Conservation (phyloP, 2,329 filamentous ascomycete species). For the Septoria linicola region DNA sequence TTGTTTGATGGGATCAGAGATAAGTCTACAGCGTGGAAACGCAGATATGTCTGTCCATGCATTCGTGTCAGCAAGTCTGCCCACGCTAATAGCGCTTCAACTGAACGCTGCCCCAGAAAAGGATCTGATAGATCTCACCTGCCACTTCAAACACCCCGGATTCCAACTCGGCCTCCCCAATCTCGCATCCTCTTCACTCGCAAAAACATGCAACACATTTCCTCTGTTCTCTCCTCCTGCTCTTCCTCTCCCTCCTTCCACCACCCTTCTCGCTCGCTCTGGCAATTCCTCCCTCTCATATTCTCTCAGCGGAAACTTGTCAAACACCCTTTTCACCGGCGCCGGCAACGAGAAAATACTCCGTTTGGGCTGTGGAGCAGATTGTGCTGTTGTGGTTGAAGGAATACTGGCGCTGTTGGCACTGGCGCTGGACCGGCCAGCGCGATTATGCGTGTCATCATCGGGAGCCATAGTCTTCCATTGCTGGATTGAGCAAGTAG, state of each 20-base stretch:
- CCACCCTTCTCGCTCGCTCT: conserved; percentile 53
- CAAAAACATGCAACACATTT: conserved; percentile 74
- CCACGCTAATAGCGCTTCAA: too few species aligned
- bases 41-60: conserved; percentile 74
- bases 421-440: conserved; percentile 23
- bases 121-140: conserved; percentile 58
- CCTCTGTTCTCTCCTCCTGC: too few species aligned
- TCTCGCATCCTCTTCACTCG: conserved; percentile 60
- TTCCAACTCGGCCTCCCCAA: conserved; percentile 75
- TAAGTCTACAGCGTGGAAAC: conserved; percentile 69
- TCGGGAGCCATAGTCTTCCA: conserved; percentile 5
- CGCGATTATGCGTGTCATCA: background rate
- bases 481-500: background rate
- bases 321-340: conserved; percentile 79
- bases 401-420: conserved; percentile 10
- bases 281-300: conserved; percentile 76
- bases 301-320: conserved; percentile 73
- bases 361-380: background rate
- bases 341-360: conserved; percentile 60
- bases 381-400: conserved; percentile 3
- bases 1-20: conserved; percentile 73
- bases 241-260: conserved; percentile 41
- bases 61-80: conserved; percentile 7
- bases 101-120: too few species aligned
- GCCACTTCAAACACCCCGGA: conserved; percentile 92